These are phyloP conservation scores for Stenogyne calaminthoides DNA, from an alignment of 305 asterid genomes.

Conservation along the genomic window DNA sequence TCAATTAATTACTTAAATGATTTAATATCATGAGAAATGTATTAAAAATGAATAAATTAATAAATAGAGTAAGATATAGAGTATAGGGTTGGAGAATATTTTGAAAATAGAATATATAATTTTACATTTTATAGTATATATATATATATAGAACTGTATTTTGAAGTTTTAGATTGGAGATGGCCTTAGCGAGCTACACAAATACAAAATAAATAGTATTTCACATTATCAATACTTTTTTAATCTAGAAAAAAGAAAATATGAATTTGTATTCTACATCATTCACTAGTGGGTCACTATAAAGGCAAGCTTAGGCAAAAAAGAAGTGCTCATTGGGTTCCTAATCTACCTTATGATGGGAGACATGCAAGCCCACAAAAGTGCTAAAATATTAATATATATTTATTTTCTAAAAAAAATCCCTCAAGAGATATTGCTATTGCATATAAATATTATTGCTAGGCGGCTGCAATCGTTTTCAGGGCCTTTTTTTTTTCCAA, in stretches of 20 bases:
- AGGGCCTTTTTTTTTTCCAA: constrained; percentile 39
- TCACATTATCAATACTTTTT: background rate
- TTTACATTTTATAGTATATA: no score
- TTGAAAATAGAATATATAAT: no score
- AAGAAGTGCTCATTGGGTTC: constrained; percentile 52
- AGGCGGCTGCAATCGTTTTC: constrained; percentile 64
- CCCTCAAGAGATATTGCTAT: constrained; percentile 1
- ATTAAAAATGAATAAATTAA: no score
- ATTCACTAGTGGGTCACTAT: constrained; percentile 24
- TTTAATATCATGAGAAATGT: no score
- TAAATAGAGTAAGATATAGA: no score
- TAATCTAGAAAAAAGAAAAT: background rate
- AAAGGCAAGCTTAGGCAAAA: constrained; percentile 38
- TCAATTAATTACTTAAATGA: no score
- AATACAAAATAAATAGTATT: background rate
- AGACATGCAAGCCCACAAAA: constrained; percentile 48
- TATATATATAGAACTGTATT: no score
- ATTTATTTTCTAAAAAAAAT: background rate
- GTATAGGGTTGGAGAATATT: no score
- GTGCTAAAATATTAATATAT: constrained; percentile 17
- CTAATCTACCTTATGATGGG: constrained; percentile 42
- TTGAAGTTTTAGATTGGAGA: no score
- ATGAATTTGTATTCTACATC: background rate
- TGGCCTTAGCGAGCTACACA: background rate
- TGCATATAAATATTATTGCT: background rate